Evolutionary conservation across 345 rosid species (phyloP).

Genomic region (Hevea brasiliensis): DNA sequence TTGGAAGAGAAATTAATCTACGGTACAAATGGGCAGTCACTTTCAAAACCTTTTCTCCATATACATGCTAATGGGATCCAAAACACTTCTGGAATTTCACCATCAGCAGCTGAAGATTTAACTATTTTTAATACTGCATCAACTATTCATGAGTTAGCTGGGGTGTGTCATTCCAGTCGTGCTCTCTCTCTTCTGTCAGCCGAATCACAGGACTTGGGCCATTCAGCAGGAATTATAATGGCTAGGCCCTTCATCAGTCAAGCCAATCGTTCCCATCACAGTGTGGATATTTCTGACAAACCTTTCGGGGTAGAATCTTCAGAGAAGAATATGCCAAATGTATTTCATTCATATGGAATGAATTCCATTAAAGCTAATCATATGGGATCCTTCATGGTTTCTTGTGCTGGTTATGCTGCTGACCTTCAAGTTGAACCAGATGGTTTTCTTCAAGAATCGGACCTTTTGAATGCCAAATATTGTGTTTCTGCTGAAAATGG

Average conservation of each 20-base stretch:
- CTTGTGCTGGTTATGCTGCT: constrained; percentile 21
- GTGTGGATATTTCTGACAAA: constrained; percentile 28
- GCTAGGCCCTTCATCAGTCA: constrained; percentile 38
- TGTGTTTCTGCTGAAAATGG: constrained; percentile 29
- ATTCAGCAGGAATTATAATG: constrained; percentile 38
- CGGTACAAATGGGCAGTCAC: constrained; percentile 14
- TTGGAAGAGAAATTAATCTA: constrained; percentile 14
- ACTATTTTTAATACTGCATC: constrained; percentile 31
- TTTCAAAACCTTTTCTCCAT: constrained; percentile 24
- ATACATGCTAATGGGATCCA: constrained; percentile 29
- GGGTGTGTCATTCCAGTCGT: constrained; percentile 52
- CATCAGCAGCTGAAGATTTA: constrained; percentile 24
- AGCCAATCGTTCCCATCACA: not conserved
- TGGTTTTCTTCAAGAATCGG: constrained; percentile 27
- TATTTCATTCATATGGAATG: constrained; percentile 14
- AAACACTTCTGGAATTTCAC: constrained; percentile 23
- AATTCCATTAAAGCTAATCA: constrained; percentile 17
- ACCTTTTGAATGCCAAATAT: constrained; percentile 29
- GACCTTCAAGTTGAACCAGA: constrained; percentile 22
- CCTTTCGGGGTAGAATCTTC: constrained; percentile 11
- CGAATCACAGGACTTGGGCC: constrained; percentile 49
- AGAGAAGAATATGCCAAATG: constrained; percentile 17
- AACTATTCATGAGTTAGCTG: constrained; percentile 43
- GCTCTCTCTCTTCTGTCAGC: constrained; percentile 99
- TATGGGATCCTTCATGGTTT: constrained; percentile 18